A percentile compares a stretch with the other conserved stretches of the same genome.
These are phyloP conservation scores for Penicillium macrosclerotiorum DNA, from an alignment of 495 filamentous ascomycete genomes.

Conservation along the genomic window DNA sequence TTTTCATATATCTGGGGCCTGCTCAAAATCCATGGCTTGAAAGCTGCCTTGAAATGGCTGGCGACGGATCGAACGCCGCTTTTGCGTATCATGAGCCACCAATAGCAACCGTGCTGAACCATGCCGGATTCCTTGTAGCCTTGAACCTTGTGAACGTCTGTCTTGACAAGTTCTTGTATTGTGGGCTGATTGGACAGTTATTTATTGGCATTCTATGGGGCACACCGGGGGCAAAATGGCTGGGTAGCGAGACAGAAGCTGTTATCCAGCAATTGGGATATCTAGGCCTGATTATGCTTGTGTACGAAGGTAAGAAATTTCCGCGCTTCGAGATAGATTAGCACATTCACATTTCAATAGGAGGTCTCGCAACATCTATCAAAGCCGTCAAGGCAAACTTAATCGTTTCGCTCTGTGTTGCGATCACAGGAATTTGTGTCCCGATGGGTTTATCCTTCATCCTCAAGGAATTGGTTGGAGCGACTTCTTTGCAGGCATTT, in stretches of 20 bases:
- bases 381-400: constrained; percentile 58
- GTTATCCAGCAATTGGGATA: constrained; percentile 71
- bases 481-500: constrained; percentile 61
- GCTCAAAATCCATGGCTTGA: too few relatives aligned
- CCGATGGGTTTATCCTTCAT: constrained; percentile 71
- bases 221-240: constrained; percentile 56
- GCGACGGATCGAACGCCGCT: too few relatives aligned
- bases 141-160: constrained; percentile 58
- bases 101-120: constrained; percentile 57
- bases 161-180: constrained; percentile 63
- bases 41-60: too few relatives aligned
- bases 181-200: constrained; percentile 73
- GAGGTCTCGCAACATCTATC: constrained; percentile 66
- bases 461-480: constrained; percentile 39
- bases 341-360: constrained; percentile 22
- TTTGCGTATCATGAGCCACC: constrained; percentile 63
- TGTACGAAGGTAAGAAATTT: constrained; percentile 61
- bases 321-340: constrained; percentile 10
- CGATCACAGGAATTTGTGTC: constrained; percentile 58
- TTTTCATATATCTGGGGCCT: too few relatives aligned
- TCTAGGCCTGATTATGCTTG: constrained; percentile 69
- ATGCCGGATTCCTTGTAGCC: constrained; percentile 62
- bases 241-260: constrained; percentile 46
- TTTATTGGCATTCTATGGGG: constrained; percentile 72
- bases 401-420: constrained; percentile 56